Evolutionary conservation across 2,329 filamentous ascomycete species (phyloP), one percentile per base, ranked within the genome.

Genomic region (Aspergillus hiratsukae): DNA sequence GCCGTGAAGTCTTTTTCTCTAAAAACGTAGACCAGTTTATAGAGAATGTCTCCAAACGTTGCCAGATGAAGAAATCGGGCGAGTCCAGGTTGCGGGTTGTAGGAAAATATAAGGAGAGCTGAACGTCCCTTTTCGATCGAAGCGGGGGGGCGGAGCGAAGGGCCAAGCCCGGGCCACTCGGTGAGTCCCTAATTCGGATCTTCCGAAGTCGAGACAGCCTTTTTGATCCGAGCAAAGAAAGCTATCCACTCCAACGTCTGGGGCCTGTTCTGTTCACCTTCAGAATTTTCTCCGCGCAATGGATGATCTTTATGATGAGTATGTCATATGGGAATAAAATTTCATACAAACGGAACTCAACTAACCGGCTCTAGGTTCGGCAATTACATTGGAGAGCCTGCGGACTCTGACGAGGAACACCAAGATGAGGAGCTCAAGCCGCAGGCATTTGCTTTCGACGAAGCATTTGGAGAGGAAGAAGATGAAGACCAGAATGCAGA

Each of bases 261-360:
- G 23, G 28, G 53, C 51, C 53, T 57, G 43, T 64, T 52, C 51
- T 46, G 50, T 49, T 14, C 49, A 53, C 25, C 55, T 54, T 51
- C 59, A 55, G 58, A 58, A 49, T 49, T 48, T 48, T 51, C 31
- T 5, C 28, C 41, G 62, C 70, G 77, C 67, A 67, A 94, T 96
- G 91, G 92, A 97, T 80, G 92, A 97, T 76, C 86, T 97, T 67
- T 97, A 97, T 75, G 93, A 97, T 79, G 93, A 97, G 90, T 95
- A 79, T 63, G 65, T 60, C 52, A 28, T 23, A 41, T 28, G 31
- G n/a, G 7, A 21, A 53, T 49, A 58, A 21, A 19, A 14, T 29
- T 9, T 60, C 49, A 45, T 31, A 8, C 25, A 6, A 11, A 27
- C 28, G 21, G 23, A 11, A 5, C 48, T 52, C 53, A 48, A 53